These are phyloP conservation scores for Suillus fuscotomentosus DNA, from an alignment of 768 basidiomycete genomes.

Conservation along the genomic window DNA sequence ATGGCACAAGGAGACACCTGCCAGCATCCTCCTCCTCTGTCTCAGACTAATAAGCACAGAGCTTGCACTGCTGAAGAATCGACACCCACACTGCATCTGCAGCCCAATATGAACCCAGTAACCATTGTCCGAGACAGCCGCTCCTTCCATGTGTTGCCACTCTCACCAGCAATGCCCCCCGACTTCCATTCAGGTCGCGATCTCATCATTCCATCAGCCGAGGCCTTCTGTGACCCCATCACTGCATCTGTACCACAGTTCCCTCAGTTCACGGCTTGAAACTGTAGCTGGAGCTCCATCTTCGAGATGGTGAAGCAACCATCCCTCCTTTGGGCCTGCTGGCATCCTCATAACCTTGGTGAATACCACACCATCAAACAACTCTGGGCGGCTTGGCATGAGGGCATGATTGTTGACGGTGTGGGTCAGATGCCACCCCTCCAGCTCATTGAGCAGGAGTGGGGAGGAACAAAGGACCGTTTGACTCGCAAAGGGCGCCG, in stretches of 20 bases:
- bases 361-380: neutral
- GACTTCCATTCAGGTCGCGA: neutral
- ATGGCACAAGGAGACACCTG: too few relatives aligned
- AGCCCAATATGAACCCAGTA: too few relatives aligned
- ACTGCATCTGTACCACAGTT: neutral
- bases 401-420: neutral
- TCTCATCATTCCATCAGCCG: neutral
- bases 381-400: neutral
- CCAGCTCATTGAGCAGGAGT: neutral
- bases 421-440: neutral
- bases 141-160: too few relatives aligned
- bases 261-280: neutral
- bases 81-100: too few relatives aligned
- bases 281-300: neutral
- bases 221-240: neutral
- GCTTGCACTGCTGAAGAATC: too few relatives aligned
- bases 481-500: neutral
- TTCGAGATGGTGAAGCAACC: neutral
- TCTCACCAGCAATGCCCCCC: too few relatives aligned
- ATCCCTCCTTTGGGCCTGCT: neutral
- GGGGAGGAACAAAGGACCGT: neutral
- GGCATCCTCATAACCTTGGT: neutral
- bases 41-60: too few relatives aligned
- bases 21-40: too few relatives aligned
- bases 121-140: too few relatives aligned